Evolutionary conservation across 2,329 filamentous ascomycete genomes (phyloP).

Genomic region (Aspergillus chevalieri): DNA sequence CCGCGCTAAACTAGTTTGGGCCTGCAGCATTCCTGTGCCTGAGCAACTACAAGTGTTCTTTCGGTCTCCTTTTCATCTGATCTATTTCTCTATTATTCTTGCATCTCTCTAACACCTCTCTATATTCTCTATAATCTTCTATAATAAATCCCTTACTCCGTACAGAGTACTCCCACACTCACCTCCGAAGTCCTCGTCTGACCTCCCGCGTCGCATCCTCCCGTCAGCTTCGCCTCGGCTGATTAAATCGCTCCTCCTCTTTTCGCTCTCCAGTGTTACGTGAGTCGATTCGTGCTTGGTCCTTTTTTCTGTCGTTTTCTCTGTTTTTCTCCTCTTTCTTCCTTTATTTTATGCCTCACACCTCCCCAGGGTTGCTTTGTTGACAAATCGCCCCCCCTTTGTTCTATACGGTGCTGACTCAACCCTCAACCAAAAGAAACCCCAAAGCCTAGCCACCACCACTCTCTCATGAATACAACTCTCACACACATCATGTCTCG

Average conservation of each 20-base stretch:
- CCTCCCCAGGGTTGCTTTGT: neutral
- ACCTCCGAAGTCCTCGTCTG: too few relatives aligned
- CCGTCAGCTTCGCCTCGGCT: conserved; percentile 1
- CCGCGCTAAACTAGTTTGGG: neutral
- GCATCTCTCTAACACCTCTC: neutral
- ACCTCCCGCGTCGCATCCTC: neutral
- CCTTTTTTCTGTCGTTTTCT: neutral
- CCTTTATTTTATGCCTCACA: neutral
- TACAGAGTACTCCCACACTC: too few relatives aligned
- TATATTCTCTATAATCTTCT: too few relatives aligned
- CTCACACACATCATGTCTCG: conserved; percentile 36
- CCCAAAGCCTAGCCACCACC: conserved; percentile 12
- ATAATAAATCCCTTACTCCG: too few relatives aligned
- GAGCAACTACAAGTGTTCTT: neutral
- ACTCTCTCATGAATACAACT: neutral
- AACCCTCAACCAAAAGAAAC: neutral
- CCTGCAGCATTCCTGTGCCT: neutral
- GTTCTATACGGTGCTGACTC: neutral
- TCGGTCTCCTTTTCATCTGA: neutral
- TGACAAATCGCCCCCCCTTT: neutral
- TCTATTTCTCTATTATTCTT: neutral
- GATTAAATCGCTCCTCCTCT: neutral
- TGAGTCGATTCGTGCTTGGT: conserved; percentile 2
- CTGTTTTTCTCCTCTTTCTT: neutral
- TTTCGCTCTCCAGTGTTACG: conserved; percentile 1